These are phyloP conservation scores for Exophiala alcalophila DNA, from an alignment of 2,329 filamentous ascomycete genomes.

Conservation along the genomic window DNA sequence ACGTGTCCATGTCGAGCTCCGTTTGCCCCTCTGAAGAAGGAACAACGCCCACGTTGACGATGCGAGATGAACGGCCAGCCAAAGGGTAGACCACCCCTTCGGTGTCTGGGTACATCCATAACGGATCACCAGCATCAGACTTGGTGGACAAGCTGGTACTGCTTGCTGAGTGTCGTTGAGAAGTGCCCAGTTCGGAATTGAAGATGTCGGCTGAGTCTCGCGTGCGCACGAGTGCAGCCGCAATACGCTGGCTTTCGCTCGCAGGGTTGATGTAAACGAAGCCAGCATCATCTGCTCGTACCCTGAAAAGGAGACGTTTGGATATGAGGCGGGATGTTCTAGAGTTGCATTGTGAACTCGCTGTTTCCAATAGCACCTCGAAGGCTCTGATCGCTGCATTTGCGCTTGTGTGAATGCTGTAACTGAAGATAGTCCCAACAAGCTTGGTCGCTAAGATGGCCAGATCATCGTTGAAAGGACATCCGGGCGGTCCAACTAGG, in stretches of 20 bases:
- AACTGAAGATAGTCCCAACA: conserved; percentile 21
- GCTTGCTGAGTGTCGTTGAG: conserved; percentile 25
- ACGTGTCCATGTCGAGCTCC: conserved; percentile 60
- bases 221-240: conserved; percentile 67
- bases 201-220: conserved; percentile 47
- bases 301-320: conserved; percentile 74
- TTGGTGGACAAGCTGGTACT: conserved; percentile 22
- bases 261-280: conserved; percentile 68
- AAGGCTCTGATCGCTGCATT: conserved; percentile 14
- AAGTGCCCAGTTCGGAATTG: conserved; percentile 10
- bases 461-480: conserved; percentile 14
- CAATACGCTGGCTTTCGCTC: conserved; percentile 70
- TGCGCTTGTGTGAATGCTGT: conserved; percentile 17
- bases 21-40: conserved; percentile 26
- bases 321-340: conserved; percentile 69
- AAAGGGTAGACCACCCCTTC: conserved; percentile 19
- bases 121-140: conserved; percentile 33
- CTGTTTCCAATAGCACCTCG: conserved; percentile 21
- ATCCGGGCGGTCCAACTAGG: conserved; percentile 3
- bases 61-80: conserved; percentile 9
- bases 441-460: conserved; percentile 21
- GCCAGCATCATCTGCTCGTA: conserved; percentile 78
- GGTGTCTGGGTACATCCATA: conserved; percentile 58
- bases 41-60: conserved; percentile 20
- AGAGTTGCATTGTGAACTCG: conserved; percentile 47